Evolutionary conservation across 495 filamentous ascomycete genomes (phyloP).

Genomic region (Talaromyces trachyspermus): DNA sequence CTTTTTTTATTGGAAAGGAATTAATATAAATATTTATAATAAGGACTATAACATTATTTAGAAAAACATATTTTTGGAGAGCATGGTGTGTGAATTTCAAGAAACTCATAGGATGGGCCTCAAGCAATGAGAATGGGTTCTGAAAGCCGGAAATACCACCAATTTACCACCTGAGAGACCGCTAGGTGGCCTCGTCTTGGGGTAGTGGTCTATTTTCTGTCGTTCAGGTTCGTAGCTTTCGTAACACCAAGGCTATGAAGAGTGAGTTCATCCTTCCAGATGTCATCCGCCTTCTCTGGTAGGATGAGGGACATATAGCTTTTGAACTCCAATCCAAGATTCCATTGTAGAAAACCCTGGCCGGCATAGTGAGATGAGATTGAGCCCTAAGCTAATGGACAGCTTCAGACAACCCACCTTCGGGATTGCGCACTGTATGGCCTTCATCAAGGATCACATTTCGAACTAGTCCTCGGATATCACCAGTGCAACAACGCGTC

Average conservation of each 20-base stretch:
- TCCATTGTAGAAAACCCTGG: background rate
- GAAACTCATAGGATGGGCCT: background rate
- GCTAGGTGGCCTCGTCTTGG: too few species aligned
- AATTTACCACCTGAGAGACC: too few species aligned
- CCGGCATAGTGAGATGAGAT: background rate
- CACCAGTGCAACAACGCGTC: too few species aligned
- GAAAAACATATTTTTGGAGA: background rate
- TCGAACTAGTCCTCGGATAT: background rate
- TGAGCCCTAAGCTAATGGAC: background rate
- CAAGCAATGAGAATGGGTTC: background rate
- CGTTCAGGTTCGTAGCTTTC: background rate
- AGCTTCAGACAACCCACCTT: background rate
- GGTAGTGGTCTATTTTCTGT: too few species aligned
- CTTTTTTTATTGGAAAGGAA: too few species aligned
- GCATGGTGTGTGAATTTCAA: background rate
- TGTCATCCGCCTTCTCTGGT: background rate
- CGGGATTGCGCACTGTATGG: background rate
- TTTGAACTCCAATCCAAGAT: background rate
- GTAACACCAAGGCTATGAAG: background rate
- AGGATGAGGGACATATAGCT: background rate
- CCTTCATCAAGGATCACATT: conserved; percentile 3
- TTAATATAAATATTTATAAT: too few species aligned
- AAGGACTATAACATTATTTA: background rate
- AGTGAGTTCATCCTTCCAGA: background rate
- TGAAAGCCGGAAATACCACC: too few species aligned